Conservation (phyloP, 1,139 yeast species). For the Yamadazyma siamensis region DNA sequence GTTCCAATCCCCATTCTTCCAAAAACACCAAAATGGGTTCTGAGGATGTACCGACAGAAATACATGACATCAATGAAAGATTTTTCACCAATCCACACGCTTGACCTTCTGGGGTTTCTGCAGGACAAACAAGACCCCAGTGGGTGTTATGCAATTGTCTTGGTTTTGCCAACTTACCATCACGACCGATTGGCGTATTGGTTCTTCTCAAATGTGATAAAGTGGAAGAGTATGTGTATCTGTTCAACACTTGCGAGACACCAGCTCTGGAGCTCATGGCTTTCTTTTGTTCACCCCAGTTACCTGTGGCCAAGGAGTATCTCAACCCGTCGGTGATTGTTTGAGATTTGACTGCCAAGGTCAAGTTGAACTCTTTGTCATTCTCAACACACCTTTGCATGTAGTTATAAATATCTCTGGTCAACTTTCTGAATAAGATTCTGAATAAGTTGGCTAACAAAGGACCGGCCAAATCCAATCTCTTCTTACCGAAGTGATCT, state of each 20-base stretch:
- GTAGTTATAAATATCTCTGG: slow-evolving; percentile 92
- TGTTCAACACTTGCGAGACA: slow-evolving; percentile 96
- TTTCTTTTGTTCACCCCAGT: slow-evolving; percentile 99
- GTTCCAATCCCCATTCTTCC: slow-evolving; percentile 99
- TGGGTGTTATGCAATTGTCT: slow-evolving; percentile 98
- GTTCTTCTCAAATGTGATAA: slow-evolving; percentile 97
- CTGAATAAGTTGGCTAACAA: slow-evolving; percentile 92
- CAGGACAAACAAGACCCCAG: slow-evolving; percentile 99
- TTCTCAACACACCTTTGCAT: slow-evolving; percentile 99
- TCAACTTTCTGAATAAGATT: slow-evolving; percentile 86
- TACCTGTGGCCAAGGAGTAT: slow-evolving; percentile 97
- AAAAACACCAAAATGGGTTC: slow-evolving; percentile 90
- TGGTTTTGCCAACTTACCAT: slow-evolving; percentile 96
- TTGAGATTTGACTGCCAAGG: slow-evolving; percentile 94
- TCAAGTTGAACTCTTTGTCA: slow-evolving; percentile 92
- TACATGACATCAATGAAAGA: slow-evolving; percentile 93
- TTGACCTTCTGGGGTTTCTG: slow-evolving; percentile 99
- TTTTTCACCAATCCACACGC: slow-evolving; percentile 99
- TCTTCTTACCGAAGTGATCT: slow-evolving; percentile 98
- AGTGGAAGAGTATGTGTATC: slow-evolving; percentile 97
- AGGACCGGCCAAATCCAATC: slow-evolving; percentile 98
- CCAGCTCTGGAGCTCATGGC: slow-evolving; percentile 99
- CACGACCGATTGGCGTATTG: slow-evolving; percentile 98
- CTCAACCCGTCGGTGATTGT: slow-evolving; percentile 96
- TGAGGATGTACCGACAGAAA: slow-evolving; percentile 96